phyloP scores from a whole-genome alignment of 2,329 filamentous ascomycete species.

The Pseudocercospora musae region DNA sequence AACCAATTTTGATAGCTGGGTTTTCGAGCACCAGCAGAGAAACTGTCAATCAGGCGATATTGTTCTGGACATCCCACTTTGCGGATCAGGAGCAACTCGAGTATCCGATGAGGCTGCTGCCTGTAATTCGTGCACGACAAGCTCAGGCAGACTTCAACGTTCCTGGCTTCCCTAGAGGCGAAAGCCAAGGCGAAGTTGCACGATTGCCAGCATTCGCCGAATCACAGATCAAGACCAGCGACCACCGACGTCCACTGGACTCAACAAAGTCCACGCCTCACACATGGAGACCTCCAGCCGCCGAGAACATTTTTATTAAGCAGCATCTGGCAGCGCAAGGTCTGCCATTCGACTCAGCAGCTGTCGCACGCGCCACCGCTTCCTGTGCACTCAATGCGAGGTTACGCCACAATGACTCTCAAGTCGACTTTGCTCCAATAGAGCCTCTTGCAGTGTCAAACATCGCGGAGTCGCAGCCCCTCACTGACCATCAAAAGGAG shows the following conservation, averaged over 20 bases:
- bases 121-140: slow-evolving; percentile 60
- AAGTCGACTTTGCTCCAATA: slow-evolving; percentile 72
- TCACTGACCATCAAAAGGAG: slow-evolving; percentile 78
- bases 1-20: slow-evolving; percentile 51
- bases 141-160: slow-evolving; percentile 52
- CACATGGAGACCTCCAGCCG: not conserved
- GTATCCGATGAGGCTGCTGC: slow-evolving; percentile 64
- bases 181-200: slow-evolving; percentile 37
- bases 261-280: not conserved
- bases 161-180: slow-evolving; percentile 45
- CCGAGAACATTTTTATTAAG: slow-evolving; percentile 21
- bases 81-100: slow-evolving; percentile 56
- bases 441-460: slow-evolving; percentile 52
- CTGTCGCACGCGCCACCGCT: not conserved
- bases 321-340: slow-evolving; percentile 22
- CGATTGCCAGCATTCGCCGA: slow-evolving; percentile 29
- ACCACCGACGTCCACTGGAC: not conserved
- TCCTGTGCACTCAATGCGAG: slow-evolving; percentile 45
- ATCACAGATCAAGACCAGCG: slow-evolving; percentile 9
- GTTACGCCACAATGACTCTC: slow-evolving; percentile 75
- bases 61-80: slow-evolving; percentile 69
- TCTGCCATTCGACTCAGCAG: slow-evolving; percentile 6
- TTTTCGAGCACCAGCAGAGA: slow-evolving; percentile 52
- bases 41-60: slow-evolving; percentile 52
- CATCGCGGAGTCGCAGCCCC: slow-evolving; percentile 62